phyloP scores from a whole-genome alignment of 257 asterid species.

The Echites panduratus region DNA sequence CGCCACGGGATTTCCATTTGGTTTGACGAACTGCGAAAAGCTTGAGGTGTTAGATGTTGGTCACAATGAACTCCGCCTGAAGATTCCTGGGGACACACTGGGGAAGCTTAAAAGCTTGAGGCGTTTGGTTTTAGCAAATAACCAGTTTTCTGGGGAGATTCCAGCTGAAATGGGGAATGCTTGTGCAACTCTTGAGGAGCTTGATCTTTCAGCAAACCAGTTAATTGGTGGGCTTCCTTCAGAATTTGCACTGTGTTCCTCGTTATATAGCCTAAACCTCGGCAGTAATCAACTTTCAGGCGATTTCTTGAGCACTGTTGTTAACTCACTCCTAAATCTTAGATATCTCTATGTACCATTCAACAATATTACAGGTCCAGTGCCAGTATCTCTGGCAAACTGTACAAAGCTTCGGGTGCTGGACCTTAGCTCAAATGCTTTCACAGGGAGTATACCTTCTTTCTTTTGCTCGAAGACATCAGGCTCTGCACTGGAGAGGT shows the following conservation, averaged over 20 bases:
- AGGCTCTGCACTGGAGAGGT: conserved; percentile 43
- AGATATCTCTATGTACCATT: conserved; percentile 43
- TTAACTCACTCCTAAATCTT: conserved; percentile 56
- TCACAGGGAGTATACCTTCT: conserved; percentile 65
- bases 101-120: conserved; percentile 50
- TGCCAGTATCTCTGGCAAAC: conserved; percentile 56
- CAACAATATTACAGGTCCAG: conserved; percentile 66
- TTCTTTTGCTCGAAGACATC: conserved; percentile 44
- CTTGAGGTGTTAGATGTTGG: conserved; percentile 56
- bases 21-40: conserved; percentile 47
- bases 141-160: conserved; percentile 56
- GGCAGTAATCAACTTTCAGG: conserved; percentile 76
- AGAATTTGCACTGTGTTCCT: conserved; percentile 44
- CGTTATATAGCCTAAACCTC: conserved; percentile 51
- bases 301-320: conserved; percentile 52
- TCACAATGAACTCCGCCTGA: conserved; percentile 40
- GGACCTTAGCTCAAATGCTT: conserved; percentile 71
- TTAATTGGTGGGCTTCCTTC: conserved; percentile 66
- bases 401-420: conserved; percentile 54
- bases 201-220: conserved; percentile 66
- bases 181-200: conserved; percentile 58
- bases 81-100: conserved; percentile 49
- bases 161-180: conserved; percentile 47
- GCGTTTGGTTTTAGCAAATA: conserved; percentile 43
- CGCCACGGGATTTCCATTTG: conserved; percentile 47